Base-by-base conservation (phyloP, 2,329 filamentous ascomycete species). In the Ascochyta lentis region DNA sequence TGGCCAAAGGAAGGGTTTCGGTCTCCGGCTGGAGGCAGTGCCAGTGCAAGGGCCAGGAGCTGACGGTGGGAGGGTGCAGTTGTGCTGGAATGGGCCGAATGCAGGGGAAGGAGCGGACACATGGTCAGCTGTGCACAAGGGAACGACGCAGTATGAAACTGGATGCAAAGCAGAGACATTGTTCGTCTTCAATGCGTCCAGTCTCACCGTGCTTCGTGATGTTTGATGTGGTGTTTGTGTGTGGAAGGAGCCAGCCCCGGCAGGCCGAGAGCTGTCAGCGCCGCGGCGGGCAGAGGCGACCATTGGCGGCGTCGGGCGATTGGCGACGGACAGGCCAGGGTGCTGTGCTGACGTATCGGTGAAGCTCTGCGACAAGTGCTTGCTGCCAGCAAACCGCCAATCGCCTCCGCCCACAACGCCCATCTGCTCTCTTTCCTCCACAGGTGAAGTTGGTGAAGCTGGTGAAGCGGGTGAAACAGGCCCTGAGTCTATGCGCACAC, bases 401-500 rank as follows among this genome's bases (percentile, higher is more conserved):
- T 46, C 31, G 31, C n/a, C 24, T 27, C 19, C 26, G 31, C 29
- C 12, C 12, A 31, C 34, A 33, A 34, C 34, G 54, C n/a, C 33
- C 34, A 10, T 9, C 16, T 52, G 43, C 39, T 27, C 34, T 34
- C 42, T 29, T 15, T 34, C 13, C 4, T 31, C 29, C 29, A 31
- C 29, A 31, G 29, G 29, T 31, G 29, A 29, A 29, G 26, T 26
- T 6, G 26, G 26, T 26, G 26, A 29, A 3, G 26, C 31, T 22
- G 37, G 41, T 53, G 37, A 47, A 58, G 50, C 37, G 29, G 42
- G 41, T 49, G 55, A 43, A 46, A 43, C 54, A 41, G 24, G 24
- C 23, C 19, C 39, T 33, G 27, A 38, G 42, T 56, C 58, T 37
- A 61, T 59, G 52, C 43, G 52, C 41, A 56, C 51, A 31, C 34